Percentiles rank a stretch among this genome's conserved stretches.
These are phyloP conservation scores for Solidago caesia DNA, from an alignment of 129 eudicot genomes.

Conservation along the genomic window DNA sequence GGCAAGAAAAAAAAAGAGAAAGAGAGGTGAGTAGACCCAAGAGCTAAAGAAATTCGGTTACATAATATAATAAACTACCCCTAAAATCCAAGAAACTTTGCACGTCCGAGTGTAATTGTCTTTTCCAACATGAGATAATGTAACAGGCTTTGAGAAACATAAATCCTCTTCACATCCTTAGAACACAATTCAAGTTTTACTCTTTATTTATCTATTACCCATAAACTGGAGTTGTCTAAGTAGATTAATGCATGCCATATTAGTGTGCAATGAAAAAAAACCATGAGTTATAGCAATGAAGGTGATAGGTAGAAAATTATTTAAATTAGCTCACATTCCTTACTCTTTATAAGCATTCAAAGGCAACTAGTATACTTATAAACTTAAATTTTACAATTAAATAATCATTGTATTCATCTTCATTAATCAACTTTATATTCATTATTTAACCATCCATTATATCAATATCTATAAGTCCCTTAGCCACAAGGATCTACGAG, in stretches of 20 bases:
- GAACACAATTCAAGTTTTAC: conserved; percentile 4
- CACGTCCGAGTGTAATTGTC: not conserved
- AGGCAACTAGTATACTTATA: no score
- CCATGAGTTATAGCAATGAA: no score
- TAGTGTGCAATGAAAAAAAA: conserved; percentile 10
- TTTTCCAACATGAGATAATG: not conserved
- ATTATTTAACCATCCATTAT: no score
- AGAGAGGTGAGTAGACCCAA: not conserved
- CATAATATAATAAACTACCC: conserved; percentile 2
- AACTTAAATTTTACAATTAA: no score
- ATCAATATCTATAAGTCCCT: no score
- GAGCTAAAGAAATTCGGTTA: not conserved
- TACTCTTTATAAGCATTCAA: no score
- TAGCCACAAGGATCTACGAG: no score
- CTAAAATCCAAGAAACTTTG: not conserved
- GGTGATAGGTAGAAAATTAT: no score
- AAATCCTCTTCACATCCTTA: not conserved
- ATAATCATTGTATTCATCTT: no score
- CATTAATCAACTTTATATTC: no score
- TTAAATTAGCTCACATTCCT: no score
- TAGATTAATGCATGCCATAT: conserved; percentile 14
- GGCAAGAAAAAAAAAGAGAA: no score
- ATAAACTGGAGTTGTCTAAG: conserved; percentile 1
- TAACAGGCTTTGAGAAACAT: not conserved
- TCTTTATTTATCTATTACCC: not conserved